A percentile compares a stretch with the other conserved stretches of the same genome.
Conservation (phyloP, 495 filamentous ascomycete genomes). For the Sabuloglossum arenarium region DNA sequence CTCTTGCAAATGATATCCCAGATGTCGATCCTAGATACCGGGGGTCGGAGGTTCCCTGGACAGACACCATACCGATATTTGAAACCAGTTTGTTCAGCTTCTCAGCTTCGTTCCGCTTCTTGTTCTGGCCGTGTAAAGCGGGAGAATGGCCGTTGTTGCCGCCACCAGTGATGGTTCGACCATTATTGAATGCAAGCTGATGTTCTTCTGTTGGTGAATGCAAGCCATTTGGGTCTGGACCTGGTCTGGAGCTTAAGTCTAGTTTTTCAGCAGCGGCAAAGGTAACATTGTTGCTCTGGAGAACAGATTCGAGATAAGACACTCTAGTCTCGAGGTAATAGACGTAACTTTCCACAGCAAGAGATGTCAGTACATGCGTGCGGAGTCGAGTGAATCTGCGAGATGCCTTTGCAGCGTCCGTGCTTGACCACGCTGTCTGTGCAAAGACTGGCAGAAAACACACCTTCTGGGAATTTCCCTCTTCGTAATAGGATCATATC, state of each 20-base stretch:
- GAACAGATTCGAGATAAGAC: conserved; percentile 58
- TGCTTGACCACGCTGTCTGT: background rate
- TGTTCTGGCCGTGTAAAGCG: conserved; percentile 14
- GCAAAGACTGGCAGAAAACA: conserved; percentile 11
- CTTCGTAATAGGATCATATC: conserved; percentile 92
- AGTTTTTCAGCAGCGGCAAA: conserved; percentile 25
- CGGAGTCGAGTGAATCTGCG: background rate
- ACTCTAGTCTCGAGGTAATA: conserved; percentile 82
- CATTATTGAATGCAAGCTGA: background rate
- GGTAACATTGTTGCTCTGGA: conserved; percentile 44
- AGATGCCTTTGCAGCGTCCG: background rate
- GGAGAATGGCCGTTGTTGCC: conserved; percentile 3
- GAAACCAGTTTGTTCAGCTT: conserved; percentile 53
- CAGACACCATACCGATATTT: conserved; percentile 57
- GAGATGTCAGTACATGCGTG: background rate
- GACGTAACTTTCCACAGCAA: conserved; percentile 34
- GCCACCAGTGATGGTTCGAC: conserved; percentile 2
- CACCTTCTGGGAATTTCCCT: conserved; percentile 71
- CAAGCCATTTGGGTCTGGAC: conserved; percentile 21
- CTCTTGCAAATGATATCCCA: conserved; percentile 82
- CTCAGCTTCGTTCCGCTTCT: conserved; percentile 34
- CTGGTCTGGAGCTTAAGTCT: conserved; percentile 40
- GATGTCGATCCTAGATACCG: conserved; percentile 71
- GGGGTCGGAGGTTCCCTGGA: conserved; percentile 52
- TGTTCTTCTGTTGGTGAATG: conserved; percentile 22